Percentiles rank a stretch among this genome's conserved stretches.
Evolutionary conservation across 2,329 filamentous ascomycete species (phyloP).

Genomic region (Aspergillus tamarii): DNA sequence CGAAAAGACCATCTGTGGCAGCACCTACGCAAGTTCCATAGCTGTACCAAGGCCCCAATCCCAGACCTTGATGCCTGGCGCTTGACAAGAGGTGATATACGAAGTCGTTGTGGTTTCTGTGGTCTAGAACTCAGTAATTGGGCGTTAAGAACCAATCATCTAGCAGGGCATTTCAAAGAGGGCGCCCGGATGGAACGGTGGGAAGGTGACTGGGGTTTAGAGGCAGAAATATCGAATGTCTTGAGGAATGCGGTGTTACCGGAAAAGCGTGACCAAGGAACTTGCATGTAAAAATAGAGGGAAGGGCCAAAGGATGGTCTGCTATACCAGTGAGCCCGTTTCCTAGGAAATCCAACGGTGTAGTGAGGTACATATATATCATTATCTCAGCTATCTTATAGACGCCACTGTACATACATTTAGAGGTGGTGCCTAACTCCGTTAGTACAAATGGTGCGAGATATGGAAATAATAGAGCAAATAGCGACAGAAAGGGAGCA

Average conservation of each 20-base stretch:
- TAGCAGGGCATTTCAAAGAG: conserved; percentile 59
- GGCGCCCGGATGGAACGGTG: conserved; percentile 58
- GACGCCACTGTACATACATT: not conserved
- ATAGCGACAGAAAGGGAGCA: not conserved
- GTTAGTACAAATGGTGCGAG: not conserved
- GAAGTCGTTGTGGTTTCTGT: conserved; percentile 59
- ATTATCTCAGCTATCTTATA: no score
- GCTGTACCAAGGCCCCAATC: conserved; percentile 52
- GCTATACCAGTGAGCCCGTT: no score
- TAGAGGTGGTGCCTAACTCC: not conserved
- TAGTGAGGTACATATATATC: not conserved
- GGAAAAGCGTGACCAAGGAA: not conserved
- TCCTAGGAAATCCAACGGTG: not conserved
- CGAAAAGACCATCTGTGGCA: conserved; percentile 62
- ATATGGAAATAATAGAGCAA: not conserved
- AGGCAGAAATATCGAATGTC: conserved; percentile 29
- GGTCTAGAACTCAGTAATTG: conserved; percentile 51
- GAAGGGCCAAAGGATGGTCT: not conserved
- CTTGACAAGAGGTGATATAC: conserved; percentile 54
- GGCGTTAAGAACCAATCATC: conserved; percentile 56
- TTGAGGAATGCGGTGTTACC: not conserved
- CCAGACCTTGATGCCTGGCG: conserved; percentile 61
- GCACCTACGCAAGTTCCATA: conserved; percentile 59
- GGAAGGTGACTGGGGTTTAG: conserved; percentile 58
- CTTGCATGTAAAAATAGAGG: not conserved